Conservation (phyloP, 2,329 filamentous ascomycete species). For the Aspergillus sergii region DNA sequence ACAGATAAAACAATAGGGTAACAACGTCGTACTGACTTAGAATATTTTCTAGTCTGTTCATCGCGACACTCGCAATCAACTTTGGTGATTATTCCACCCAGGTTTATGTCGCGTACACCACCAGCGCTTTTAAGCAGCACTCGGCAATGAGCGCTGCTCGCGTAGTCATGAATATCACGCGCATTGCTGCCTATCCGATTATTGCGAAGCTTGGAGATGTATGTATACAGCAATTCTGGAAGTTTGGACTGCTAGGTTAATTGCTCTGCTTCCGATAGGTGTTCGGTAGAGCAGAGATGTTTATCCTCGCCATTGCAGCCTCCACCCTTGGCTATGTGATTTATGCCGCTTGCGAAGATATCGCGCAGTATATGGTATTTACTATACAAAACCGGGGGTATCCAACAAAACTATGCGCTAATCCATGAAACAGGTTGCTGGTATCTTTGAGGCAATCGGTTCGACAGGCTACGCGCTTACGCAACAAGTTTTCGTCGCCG, state of each 20-base stretch:
- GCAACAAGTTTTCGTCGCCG: constrained; percentile 67
- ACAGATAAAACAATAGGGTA: no score
- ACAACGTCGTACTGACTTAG: neutral
- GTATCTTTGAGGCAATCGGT: constrained; percentile 64
- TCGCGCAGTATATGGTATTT: constrained; percentile 37
- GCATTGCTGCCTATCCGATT: constrained; percentile 29
- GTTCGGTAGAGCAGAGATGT: constrained; percentile 64
- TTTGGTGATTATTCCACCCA: constrained; percentile 26
- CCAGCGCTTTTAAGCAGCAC: constrained; percentile 27
- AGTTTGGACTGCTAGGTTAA: neutral
- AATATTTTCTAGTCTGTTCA: constrained; percentile 15
- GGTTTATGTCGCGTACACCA: constrained; percentile 26
- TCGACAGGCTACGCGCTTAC: constrained; percentile 62
- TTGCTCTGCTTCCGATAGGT: constrained; percentile 36
- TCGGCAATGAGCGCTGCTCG: constrained; percentile 26
- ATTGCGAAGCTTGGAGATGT: constrained; percentile 31
- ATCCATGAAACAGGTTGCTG: constrained; percentile 31
- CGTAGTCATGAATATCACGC: constrained; percentile 27
- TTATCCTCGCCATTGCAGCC: constrained; percentile 56
- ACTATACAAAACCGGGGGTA: constrained; percentile 23
- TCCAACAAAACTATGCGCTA: neutral
- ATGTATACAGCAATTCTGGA: neutral
- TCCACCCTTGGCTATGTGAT: constrained; percentile 61
- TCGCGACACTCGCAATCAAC: constrained; percentile 23
- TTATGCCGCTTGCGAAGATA: constrained; percentile 58